phyloP scores from a whole-genome alignment of 176 grass and related monocot genomes.

The Carex cristatella region DNA sequence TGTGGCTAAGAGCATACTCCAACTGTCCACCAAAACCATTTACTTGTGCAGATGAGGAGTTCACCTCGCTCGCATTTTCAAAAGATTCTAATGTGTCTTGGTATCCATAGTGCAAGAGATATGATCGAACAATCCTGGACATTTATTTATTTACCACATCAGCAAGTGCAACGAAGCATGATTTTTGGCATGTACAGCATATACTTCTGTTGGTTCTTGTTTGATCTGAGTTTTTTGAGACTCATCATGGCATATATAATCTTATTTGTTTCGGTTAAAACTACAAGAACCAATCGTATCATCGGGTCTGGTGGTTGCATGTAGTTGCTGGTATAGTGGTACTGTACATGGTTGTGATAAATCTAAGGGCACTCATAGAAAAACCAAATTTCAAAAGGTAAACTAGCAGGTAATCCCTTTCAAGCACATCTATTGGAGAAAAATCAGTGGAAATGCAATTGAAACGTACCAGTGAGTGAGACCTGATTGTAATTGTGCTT shows the following conservation, averaged over 20 bases:
- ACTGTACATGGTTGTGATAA: neutral
- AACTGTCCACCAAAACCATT: slow-evolving; percentile 70
- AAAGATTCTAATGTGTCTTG: slow-evolving; percentile 95
- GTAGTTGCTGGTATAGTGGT: neutral
- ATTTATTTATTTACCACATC: slow-evolving; percentile 15
- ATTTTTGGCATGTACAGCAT: neutral
- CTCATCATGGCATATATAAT: neutral
- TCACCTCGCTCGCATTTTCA: slow-evolving; percentile 67
- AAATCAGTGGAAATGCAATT: neutral
- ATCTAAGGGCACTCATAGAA: neutral
- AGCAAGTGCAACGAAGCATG: neutral
- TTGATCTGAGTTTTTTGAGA: neutral
- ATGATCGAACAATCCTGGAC: slow-evolving; percentile 85
- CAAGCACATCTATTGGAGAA: neutral
- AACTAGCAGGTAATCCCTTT: slow-evolving; percentile 1
- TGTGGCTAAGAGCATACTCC: slow-evolving; percentile 92
- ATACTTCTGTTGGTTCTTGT: neutral
- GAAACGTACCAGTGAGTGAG: slow-evolving; percentile 67
- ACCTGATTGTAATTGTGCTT: slow-evolving; percentile 49
- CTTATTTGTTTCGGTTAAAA: neutral
- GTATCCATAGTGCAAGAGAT: slow-evolving; percentile 96
- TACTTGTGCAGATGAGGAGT: slow-evolving; percentile 38
- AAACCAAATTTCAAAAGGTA: neutral
- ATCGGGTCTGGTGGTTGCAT: neutral
- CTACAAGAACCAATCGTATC: neutral